Evolutionary conservation across 495 filamentous ascomycete species (phyloP).

Genomic region (Penicillium robsamsonii): DNA sequence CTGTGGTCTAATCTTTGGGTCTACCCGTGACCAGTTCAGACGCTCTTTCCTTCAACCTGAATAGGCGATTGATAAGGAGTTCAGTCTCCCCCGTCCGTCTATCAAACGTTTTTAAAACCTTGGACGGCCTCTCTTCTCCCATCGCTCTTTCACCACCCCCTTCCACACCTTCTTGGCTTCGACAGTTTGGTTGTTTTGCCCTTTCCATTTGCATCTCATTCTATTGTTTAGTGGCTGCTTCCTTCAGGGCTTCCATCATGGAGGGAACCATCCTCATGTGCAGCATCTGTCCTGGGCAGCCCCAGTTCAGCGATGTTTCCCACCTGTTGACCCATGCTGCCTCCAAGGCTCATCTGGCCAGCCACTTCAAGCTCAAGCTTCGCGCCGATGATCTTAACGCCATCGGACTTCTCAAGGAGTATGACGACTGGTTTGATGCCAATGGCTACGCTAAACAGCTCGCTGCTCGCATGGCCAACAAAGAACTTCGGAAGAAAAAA

Average conservation of each 20-base stretch:
- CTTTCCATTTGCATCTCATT: conserved; percentile 8
- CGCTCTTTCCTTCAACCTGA: neutral
- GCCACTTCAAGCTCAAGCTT: conserved; percentile 70
- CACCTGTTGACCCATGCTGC: conserved; percentile 85
- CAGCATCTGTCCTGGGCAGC: conserved; percentile 73
- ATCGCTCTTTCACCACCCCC: conserved; percentile 18
- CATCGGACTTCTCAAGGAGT: conserved; percentile 51
- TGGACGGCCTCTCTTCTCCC: neutral
- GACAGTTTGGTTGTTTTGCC: conserved; percentile 6
- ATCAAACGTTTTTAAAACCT: neutral
- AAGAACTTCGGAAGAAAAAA: conserved; percentile 60
- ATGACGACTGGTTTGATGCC: conserved; percentile 66
- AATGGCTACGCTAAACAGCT: conserved; percentile 66
- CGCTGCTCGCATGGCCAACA: conserved; percentile 65
- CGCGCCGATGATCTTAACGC: conserved; percentile 54
- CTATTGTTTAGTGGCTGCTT: conserved; percentile 4
- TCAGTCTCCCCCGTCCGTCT: neutral
- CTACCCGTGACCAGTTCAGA: neutral
- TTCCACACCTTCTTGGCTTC: conserved; percentile 4
- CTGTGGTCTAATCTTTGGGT: no score
- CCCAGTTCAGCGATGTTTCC: conserved; percentile 80
- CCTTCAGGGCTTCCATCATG: conserved; percentile 27
- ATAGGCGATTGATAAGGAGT: no score
- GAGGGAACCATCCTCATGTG: conserved; percentile 65
- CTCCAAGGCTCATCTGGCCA: conserved; percentile 79